Evolutionary conservation across 306 rosid genomes (phyloP), one percentile per base, ranked within the genome.

Genomic region (Quercus dentata): DNA sequence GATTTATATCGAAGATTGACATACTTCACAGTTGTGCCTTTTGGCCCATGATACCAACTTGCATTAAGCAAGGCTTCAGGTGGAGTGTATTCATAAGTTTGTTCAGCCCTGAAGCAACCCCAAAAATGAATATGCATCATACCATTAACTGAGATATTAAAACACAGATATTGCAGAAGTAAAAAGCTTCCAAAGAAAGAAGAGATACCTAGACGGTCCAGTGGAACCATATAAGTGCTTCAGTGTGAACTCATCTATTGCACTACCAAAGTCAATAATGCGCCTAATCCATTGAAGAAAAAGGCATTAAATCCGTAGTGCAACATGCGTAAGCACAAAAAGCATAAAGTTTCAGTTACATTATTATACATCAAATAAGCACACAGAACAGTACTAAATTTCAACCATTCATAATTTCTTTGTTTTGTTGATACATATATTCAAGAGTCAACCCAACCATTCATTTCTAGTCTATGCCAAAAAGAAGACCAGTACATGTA

Each of bases 261-360:
- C 95, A 87, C 99, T 92, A 83, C 99, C 99, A 28, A 95, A 92
- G 90, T 95, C 99, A 51, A 95, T 95, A 75, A 88, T 82, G 23
- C 87, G 88, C 88, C 91, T 88, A 68, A 73, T 52, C 25, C 65
- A 78, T 83, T 68, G 17, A 64, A 69, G 46, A 75, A 57, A 85
- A 73, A 27, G 74, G 44, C 19, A 78, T 76, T 25, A 56, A 74
- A 84, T 38, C 76, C 71, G 19, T 38, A 52, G 57, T 19, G 55
- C 46, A 79, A 74, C 38, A 73, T 67, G 33, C 56, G 23, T 56
- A 73, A 49, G 35, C 62, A 10, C 74, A 77, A 51, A 78, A n/a
- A 78, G 17, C 58, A 49, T 3, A 49, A 38, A 38, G 46, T 38
- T 49, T 49, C 54, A 12, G 54, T 46, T 9, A 46, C 54, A 49